Evolutionary conservation across 2,329 filamentous ascomycete species (phyloP), one percentile per base, ranked within the genome.

Genomic region (Fusarium keratoplasticum): DNA sequence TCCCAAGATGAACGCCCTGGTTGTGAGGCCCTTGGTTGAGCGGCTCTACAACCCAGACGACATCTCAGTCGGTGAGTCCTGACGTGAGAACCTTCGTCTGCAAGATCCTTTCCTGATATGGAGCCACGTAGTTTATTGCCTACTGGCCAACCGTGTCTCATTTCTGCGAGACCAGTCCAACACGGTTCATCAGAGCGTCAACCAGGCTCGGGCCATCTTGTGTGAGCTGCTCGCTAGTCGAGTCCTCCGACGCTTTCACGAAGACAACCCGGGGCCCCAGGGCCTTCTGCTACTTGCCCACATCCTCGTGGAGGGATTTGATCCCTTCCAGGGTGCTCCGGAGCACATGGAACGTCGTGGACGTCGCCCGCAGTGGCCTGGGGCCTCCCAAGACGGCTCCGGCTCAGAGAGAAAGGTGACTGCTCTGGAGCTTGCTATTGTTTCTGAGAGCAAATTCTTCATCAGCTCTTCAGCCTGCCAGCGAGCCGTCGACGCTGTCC

Each of bases 261-360:
- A 94, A 81, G 90, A 93, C 71, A 88, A 91, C 68, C 86, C 88
- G 2, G 91, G 91, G 14, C 86, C 88, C 0, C 83, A 88, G 44
- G 92, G 92, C 2, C 85, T 94, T 2, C 83, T 94, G 1, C 83
- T 91, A 3, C 85, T 94, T 6, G 89, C 92, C 9, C 91, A 92
- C 71, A 90, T 94, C 27, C 86, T 94, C 2, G 91, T 94, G 2
- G 90, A 91, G 6, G 91, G 91, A 1, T 94, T 94, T 71, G 91
- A 93, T 75, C 92, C 92, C 1, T 94, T 94, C 71, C 90, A 94
- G 76, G 91, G 91, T 59, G 91, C 91, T 0, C 92, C 92, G 0
- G 80, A 85, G 1, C 87, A 91, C 31, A 86, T 93, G 27, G 83
- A 86, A 40, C 84, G 86, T 14, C 85, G 88, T 52, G 86, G 86